Conservation (phyloP, 2,329 filamentous ascomycete genomes). For the Exophiala xenobiotica region DNA sequence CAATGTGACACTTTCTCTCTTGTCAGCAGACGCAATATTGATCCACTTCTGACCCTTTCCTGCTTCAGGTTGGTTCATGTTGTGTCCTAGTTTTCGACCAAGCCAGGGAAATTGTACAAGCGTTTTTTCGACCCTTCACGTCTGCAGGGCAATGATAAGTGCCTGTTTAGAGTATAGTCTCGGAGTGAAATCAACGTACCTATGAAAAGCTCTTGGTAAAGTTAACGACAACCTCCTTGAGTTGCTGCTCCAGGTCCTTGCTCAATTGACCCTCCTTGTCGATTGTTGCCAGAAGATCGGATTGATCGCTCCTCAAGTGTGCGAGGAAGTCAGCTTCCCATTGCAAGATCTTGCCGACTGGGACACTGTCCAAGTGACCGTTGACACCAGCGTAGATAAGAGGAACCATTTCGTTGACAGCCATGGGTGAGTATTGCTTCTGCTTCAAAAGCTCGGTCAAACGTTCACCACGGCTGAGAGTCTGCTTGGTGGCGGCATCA, state of each 20-base stretch:
- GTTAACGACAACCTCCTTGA: conserved; percentile 67
- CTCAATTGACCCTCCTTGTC: conserved; percentile 94
- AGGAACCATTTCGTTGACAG: conserved; percentile 99
- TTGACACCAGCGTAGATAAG: conserved; percentile 99
- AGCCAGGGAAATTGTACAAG: conserved; percentile 28
- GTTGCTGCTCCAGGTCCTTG: conserved; percentile 73
- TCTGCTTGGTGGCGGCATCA: conserved; percentile 98
- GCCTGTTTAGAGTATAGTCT: too few species aligned
- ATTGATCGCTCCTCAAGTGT: conserved; percentile 88
- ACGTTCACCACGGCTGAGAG: conserved; percentile 95
- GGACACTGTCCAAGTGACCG: conserved; percentile 84
- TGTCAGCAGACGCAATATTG: conserved; percentile 12
- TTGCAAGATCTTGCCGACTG: conserved; percentile 83
- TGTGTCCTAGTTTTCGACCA: conserved; percentile 19
- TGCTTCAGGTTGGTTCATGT: conserved; percentile 16
- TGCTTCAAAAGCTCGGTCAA: conserved; percentile 98
- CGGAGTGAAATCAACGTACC: conserved; percentile 23
- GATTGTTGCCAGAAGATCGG: conserved; percentile 78
- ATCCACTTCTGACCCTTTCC: conserved; percentile 7
- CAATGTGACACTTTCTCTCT: conserved; percentile 22
- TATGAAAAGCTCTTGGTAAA: conserved; percentile 94
- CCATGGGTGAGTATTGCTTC: conserved; percentile 99
- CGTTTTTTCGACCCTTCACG: conserved; percentile 10
- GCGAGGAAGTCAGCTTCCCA: conserved; percentile 95
- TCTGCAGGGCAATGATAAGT: conserved; percentile 9